Percentiles rank a stretch among this genome's conserved stretches.
These are phyloP conservation scores for Bremia lactucae DNA, from an alignment of 352 stramenopile species.

Conservation along the genomic window DNA sequence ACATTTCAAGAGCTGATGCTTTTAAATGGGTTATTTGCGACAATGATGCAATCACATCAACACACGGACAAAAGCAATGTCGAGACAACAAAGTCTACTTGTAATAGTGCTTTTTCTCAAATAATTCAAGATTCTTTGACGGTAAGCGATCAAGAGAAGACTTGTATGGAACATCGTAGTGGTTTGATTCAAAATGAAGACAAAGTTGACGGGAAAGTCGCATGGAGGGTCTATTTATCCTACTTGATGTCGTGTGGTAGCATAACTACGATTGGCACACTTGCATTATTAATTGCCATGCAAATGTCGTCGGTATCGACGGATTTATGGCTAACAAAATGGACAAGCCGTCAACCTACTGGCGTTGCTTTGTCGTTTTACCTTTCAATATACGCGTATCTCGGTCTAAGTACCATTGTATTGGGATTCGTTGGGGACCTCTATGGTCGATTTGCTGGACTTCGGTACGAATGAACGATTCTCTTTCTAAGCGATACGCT, in stretches of 20 bases:
- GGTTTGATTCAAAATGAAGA: conserved; percentile 38
- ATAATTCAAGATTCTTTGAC: too few relatives aligned
- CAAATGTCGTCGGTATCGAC: conserved; percentile 47
- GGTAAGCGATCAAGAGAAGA: too few relatives aligned
- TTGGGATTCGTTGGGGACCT: conserved; percentile 43
- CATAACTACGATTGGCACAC: conserved; percentile 22
- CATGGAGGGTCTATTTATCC: conserved; percentile 25
- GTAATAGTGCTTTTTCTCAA: too few relatives aligned
- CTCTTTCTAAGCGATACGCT: neutral
- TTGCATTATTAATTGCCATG: conserved; percentile 27
- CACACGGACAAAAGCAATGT: conserved; percentile 7
- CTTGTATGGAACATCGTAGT: neutral
- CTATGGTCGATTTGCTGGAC: conserved; percentile 31
- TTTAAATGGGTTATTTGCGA: conserved; percentile 29
- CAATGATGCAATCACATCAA: conserved; percentile 25
- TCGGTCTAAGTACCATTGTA: conserved; percentile 38
- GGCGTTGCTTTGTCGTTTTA: conserved; percentile 30
- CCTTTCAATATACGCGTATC: conserved; percentile 43
- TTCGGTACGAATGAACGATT: conserved; percentile 27
- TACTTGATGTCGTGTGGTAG: conserved; percentile 43
- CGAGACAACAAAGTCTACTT: neutral
- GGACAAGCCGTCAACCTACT: conserved; percentile 25
- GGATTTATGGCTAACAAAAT: conserved; percentile 58
- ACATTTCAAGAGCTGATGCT: conserved; percentile 42
- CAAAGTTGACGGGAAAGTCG: conserved; percentile 30